Percentiles rank a stretch among this genome's conserved stretches.
Conservation (phyloP, 2,329 filamentous ascomycete species). For the Alternaria sp. region DNA sequence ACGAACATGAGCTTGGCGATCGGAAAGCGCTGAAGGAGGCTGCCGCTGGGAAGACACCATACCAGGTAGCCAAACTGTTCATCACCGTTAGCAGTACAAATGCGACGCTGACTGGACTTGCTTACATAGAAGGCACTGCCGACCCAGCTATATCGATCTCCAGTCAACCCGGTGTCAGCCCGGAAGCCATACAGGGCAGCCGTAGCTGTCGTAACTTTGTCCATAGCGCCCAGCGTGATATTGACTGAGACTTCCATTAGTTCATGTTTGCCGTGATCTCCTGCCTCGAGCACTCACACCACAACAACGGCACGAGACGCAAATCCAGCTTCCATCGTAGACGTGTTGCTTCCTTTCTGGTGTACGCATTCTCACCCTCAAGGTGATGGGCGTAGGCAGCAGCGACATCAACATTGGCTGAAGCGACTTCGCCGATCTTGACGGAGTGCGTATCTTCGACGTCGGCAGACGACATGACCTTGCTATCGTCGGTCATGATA, state of each 20-base stretch:
- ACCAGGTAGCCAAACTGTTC: constrained; percentile 32
- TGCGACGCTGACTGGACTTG: neutral
- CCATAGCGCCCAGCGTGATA: constrained; percentile 26
- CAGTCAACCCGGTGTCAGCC: constrained; percentile 29
- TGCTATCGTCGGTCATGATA: constrained; percentile 6
- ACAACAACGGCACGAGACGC: constrained; percentile 52
- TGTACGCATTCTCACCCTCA: constrained; percentile 39
- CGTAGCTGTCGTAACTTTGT: constrained; percentile 29
- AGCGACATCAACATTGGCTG: constrained; percentile 31
- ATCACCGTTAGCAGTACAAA: neutral
- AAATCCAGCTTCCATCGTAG: constrained; percentile 56
- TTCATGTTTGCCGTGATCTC: neutral
- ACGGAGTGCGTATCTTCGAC: constrained; percentile 9
- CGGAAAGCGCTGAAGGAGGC: constrained; percentile 29
- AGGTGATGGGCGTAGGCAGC: constrained; percentile 40
- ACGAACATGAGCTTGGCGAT: constrained; percentile 29
- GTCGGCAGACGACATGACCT: constrained; percentile 10
- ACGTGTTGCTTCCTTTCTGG: constrained; percentile 25
- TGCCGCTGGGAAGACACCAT: constrained; percentile 28
- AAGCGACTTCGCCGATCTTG: constrained; percentile 12
- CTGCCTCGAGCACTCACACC: constrained; percentile 21
- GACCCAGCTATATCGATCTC: constrained; percentile 36
- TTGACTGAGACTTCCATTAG: constrained; percentile 19
- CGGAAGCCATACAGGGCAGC: constrained; percentile 37
- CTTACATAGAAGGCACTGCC: constrained; percentile 26